Base-by-base conservation (phyloP, 1,284 basidiomycete genomes). In the Cerioporus squamosus region DNA sequence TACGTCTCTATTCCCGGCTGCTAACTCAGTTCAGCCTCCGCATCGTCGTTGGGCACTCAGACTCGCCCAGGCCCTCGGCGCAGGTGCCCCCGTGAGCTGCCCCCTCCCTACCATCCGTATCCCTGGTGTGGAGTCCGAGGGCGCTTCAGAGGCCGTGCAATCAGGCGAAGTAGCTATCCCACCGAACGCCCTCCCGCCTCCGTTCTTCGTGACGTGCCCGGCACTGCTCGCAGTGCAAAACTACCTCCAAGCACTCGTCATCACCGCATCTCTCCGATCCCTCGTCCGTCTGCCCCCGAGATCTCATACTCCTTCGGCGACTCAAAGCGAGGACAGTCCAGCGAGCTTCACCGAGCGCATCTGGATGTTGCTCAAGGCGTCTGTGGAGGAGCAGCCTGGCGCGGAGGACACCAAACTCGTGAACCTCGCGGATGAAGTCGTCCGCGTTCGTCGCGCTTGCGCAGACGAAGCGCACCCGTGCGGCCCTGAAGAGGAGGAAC, bases 391-490 rank as follows among this genome's bases (percentile, higher is more conserved):
- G 14, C 77, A 80, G 57, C 69, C 75, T 9, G 70, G 62, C 14
- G 65, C 71, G 5, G 66, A 72, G 3, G 71, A 73, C 20, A 86
- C 83, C 9, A 88, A 85, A 64, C 68, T 91, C 43, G 70, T 83
- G 36, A 84, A 90, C 67, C 79, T 91, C 18, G 86, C 85, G 0
- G 88, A 91, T 68, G 89, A 91, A 66, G 82, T 91, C 47, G 67
- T 90, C 26, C 83, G 80, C 18, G 82, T 69, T 2, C 68, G 67
- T 9, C 53, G 64, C n/a, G 53, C 48, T 14, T 62, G 60, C 47
- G 53, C 59, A 18, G 59, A 55, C 10, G 42, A 53, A 4, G 61
- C 55, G 20, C 57, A 63, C 2, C 42, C 63, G 0, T 48, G 74
- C 23, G 70, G 74, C 44, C 65, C 71, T 14, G 77, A 79, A 2